Evolutionary conservation across 495 filamentous ascomycete species (phyloP), one percentile per base, ranked within the genome.

Genomic region (Xylaria scruposa): DNA sequence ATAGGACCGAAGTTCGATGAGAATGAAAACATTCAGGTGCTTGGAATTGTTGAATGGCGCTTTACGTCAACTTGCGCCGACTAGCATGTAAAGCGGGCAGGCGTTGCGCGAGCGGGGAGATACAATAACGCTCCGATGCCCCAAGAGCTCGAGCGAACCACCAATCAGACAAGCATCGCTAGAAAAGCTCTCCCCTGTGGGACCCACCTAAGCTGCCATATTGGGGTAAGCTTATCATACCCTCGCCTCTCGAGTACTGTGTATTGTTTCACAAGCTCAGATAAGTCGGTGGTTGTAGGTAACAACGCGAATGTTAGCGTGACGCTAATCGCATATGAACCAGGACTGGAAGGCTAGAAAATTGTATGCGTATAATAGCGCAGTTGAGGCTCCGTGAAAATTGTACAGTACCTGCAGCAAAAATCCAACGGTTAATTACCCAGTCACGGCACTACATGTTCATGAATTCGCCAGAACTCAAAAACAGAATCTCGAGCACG

Each of bases 11-110:
- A 19, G 42, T 44, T 44, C 36, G 29, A 54, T 4, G 19, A 46
- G 49, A 47, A 67, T 31, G 47, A 67, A 72, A 38, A 72, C 40
- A 61, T 46, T 62, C 47, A 29, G 24, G 46, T 49, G 59, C 60
- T 71, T 71, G 60, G 70, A 59, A 71, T 71, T 67, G 62, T 49
- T 17, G 38, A 60, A 66, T 21, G 62, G 61, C 49, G 69, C 69
- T 71, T 70, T 71, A 71, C 70, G 70, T 71, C 61, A 71, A 67
- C 49, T 19, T 66, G 70, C 61, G 44, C 61, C 46, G 51, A 12
- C 51, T 40, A 54, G 64, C 54, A 40, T 47, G 64, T 33, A 40
- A 9, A 53, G 31, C 64, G n/a, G 65, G 36, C 33, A 67, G 44
- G 62, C 44, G 51, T 38, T 33, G 46, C 40, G 10, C 49, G 49